phyloP scores from a whole-genome alignment of 176 grass and related monocot species.

The Rhynchospora tenuis region DNA sequence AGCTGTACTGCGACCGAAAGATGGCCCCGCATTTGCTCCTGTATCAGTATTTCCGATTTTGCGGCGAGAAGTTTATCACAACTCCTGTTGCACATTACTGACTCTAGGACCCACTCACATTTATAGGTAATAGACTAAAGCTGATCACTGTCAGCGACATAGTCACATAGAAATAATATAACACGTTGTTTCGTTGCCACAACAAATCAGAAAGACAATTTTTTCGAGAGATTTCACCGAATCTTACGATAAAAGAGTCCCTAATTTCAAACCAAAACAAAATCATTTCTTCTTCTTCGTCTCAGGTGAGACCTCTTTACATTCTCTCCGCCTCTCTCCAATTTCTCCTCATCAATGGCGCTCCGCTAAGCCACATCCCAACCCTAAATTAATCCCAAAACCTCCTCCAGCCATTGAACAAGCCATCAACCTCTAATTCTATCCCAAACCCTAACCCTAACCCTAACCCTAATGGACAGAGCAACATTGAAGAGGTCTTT shows the following conservation, averaged over 20 bases:
- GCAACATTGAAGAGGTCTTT: constrained; percentile 46
- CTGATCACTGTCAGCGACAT: neutral
- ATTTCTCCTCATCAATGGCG: neutral
- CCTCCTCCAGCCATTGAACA: neutral
- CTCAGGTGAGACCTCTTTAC: neutral
- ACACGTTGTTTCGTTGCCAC: neutral
- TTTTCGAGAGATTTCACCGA: neutral
- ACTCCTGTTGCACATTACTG: neutral
- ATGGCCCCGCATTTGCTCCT: neutral
- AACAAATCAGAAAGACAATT: neutral
- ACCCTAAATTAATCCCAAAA: constrained; percentile 15
- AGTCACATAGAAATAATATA: neutral
- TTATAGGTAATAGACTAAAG: neutral
- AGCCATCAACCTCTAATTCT: neutral
- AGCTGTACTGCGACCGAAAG: neutral
- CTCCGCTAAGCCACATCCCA: neutral
- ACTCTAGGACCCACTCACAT: neutral
- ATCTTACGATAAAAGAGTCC: neutral
- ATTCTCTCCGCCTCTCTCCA: neutral
- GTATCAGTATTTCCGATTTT: neutral
- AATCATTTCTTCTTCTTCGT: neutral
- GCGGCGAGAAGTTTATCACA: too few relatives aligned
- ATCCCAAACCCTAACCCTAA: neutral
- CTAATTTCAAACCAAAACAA: neutral
- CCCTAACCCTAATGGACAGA: constrained; percentile 24